phyloP scores from a whole-genome alignment of 306 rosid species.

The Psophocarpus tetragonolobus region DNA sequence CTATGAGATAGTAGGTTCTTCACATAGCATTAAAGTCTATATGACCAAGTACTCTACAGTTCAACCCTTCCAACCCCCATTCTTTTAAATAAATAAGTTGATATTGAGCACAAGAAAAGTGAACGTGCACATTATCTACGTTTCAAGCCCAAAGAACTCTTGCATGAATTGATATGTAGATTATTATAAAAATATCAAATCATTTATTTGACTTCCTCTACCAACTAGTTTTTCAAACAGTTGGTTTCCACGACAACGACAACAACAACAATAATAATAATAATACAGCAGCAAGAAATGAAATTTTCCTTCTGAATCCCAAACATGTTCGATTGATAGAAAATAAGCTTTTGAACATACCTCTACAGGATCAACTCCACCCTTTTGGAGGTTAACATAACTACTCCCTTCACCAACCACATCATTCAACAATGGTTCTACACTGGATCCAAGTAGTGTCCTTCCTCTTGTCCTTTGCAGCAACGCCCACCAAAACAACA shows the following conservation, averaged over 20 bases:
- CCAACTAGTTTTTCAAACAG: slow-evolving; percentile 9
- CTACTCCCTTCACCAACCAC: slow-evolving; percentile 42
- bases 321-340: neutral
- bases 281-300: neutral
- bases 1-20: neutral
- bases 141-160: neutral
- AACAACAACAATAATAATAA: neutral
- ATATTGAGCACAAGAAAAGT: neutral
- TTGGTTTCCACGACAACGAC: neutral
- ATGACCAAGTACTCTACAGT: neutral
- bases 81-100: neutral
- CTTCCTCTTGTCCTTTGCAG: slow-evolving; percentile 57
- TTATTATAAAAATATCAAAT: neutral
- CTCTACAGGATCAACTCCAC: slow-evolving; percentile 47
- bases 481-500: slow-evolving; percentile 77
- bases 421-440: slow-evolving; percentile 69
- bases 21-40: neutral
- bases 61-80: neutral
- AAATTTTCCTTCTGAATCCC: slow-evolving; percentile 20
- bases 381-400: slow-evolving; percentile 44
- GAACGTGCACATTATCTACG: neutral
- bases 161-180: neutral
- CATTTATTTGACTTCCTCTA: slow-evolving; percentile 18
- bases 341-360: slow-evolving; percentile 42
- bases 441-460: slow-evolving; percentile 48